A percentile compares a stretch with the other conserved stretches of the same genome.
phyloP scores from a whole-genome alignment of 2,329 filamentous ascomycete species.

The Colletotrichum spinosum region DNA sequence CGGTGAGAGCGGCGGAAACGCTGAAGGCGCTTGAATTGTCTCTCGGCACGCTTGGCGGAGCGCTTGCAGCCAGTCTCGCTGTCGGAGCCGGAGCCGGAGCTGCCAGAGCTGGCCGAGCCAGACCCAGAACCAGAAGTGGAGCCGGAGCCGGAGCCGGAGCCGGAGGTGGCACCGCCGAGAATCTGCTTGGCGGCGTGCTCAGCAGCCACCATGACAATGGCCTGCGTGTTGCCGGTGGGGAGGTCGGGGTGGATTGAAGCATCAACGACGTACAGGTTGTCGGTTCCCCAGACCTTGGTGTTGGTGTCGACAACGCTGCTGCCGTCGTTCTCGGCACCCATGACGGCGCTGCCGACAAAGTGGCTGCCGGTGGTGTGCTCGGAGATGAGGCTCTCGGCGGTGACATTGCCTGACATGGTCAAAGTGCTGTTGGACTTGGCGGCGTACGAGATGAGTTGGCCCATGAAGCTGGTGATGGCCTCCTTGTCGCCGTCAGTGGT shows the following conservation, averaged over 20 bases:
- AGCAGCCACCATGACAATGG: slow-evolving; percentile 39
- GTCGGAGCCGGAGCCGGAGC: neutral
- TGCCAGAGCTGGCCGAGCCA: neutral
- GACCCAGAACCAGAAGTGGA: neutral
- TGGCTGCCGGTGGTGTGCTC: slow-evolving; percentile 44
- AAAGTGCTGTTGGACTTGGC: slow-evolving; percentile 41
- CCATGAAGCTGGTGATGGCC: slow-evolving; percentile 44
- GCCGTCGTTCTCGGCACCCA: slow-evolving; percentile 62
- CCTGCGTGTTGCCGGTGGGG: slow-evolving; percentile 38
- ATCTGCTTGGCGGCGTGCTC: slow-evolving; percentile 37
- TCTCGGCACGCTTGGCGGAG: slow-evolving; percentile 57
- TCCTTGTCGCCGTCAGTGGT: slow-evolving; percentile 45
- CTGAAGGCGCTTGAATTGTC: slow-evolving; percentile 58
- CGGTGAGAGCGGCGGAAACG: slow-evolving; percentile 35
- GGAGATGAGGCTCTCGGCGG: slow-evolving; percentile 42
- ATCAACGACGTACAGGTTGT: slow-evolving; percentile 72
- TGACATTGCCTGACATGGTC: slow-evolving; percentile 39
- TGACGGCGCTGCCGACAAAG: slow-evolving; percentile 54
- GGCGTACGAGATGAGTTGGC: slow-evolving; percentile 43
- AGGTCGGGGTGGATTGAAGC: slow-evolving; percentile 69
- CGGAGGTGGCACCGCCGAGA: slow-evolving; percentile 38
- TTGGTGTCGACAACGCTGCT: slow-evolving; percentile 66
- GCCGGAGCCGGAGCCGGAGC: slow-evolving; percentile 43
- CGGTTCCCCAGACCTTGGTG: slow-evolving; percentile 69
- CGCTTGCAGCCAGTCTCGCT: slow-evolving; percentile 24